These are phyloP conservation scores for Epichloe gansuensis DNA, from an alignment of 2,329 filamentous ascomycete genomes.

Conservation along the genomic window DNA sequence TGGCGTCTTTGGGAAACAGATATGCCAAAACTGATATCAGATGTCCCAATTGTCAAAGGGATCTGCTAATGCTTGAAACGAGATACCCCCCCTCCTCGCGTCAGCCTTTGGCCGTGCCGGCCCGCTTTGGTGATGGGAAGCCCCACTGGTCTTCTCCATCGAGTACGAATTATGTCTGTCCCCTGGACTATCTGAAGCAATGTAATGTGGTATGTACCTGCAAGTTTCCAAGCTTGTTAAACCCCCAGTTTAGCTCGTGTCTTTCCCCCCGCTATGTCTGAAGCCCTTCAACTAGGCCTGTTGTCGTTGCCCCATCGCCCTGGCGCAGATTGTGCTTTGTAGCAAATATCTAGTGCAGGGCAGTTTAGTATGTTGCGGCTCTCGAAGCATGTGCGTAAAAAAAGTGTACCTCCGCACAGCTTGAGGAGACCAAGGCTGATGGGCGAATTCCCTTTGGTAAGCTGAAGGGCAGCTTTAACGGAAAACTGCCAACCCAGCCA, in stretches of 20 bases:
- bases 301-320: not conserved
- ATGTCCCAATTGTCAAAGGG: too few species aligned
- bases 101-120: slow-evolving; percentile 1
- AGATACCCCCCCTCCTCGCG: not conserved
- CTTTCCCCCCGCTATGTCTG: not conserved
- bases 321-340: not conserved
- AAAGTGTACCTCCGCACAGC: not conserved
- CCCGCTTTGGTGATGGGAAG: slow-evolving; percentile 2
- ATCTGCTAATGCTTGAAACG: not conserved
- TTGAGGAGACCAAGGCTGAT: not conserved
- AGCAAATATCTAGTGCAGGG: not conserved
- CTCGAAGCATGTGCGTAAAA: not conserved
- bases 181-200: slow-evolving; percentile 3
- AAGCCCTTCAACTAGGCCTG: not conserved
- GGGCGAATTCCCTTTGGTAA: not conserved
- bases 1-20: not conserved
- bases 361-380: too few species aligned
- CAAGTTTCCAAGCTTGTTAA: not conserved
- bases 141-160: not conserved
- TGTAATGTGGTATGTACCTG: not conserved
- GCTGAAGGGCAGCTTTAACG: not conserved
- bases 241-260: not conserved
- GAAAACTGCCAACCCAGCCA: not conserved
- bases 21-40: not conserved
- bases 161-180: not conserved